Evolutionary conservation across 192 early-diverging fungal species (phyloP), one percentile per base, ranked within the genome.

Genomic region (Obelidium mucronatum): DNA sequence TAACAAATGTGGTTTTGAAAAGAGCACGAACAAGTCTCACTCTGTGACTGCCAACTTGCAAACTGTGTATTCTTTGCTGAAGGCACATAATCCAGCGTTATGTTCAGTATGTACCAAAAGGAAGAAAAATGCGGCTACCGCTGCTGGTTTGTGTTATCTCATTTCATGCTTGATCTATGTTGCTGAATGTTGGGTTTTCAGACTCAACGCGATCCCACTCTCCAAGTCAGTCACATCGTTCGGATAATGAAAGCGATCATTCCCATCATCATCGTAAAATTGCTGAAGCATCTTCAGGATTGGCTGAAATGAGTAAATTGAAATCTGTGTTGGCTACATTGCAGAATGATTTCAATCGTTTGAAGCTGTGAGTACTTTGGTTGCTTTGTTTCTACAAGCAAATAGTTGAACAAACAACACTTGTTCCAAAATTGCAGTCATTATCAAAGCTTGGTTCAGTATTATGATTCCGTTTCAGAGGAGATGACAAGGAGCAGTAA

Each of bases 41-140:
- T 90, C 88, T 2, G 86, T 90, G 2, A 90, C 88, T 0, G 88
- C 88, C 4, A 90, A 90, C 58, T 72, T 90, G 34, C 88, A 90
- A 63, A 73, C 71, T 22, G 85, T 90, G 24, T 88, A 89, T 75
- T 82, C 88, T 17, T 67, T 90, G 52, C 69, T 90, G 30, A 86
- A 88, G 52, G 28, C 82, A 6, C 88, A 90, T 55, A 89, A 90
- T 71, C 85, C 88, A 1, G 79, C 80, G 2, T 71, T 89, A 37
- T 90, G 88, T 72, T 81, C 84, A 19, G 82, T 87, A 1, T 90
- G 88, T 68, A 73, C 42, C 3, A 55, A 80, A 31, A 15, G 79
- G 28, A 73, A 63, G 39, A 69, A 74, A 37, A 30, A 51, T 8
- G 59, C 35, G 6, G n/a, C n/a, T n/a, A n/a, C n/a, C n/a, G n/a